Conservation (phyloP, 2,329 filamentous ascomycete genomes). For the Xylaria sp. region DNA sequence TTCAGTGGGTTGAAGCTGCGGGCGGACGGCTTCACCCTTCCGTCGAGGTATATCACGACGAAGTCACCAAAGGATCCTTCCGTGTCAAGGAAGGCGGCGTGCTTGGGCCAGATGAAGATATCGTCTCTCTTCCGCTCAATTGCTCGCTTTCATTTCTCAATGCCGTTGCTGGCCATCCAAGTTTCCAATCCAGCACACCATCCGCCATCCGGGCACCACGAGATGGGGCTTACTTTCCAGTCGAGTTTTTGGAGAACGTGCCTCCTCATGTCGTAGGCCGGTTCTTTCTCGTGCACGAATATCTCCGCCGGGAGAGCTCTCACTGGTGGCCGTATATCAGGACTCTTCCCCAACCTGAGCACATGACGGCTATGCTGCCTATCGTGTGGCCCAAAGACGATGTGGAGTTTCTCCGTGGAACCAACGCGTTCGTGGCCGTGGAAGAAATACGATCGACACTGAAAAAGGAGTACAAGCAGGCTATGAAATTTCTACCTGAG, state of each 20-base stretch:
- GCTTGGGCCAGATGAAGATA: conserved; percentile 47
- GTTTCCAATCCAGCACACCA: conserved; percentile 24
- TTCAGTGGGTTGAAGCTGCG: conserved; percentile 23
- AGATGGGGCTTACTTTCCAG: conserved; percentile 49
- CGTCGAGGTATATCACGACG: conserved; percentile 59
- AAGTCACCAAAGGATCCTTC: conserved; percentile 59
- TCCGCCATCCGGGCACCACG: conserved; percentile 12
- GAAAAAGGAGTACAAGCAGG: conserved; percentile 53
- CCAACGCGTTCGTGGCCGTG: conserved; percentile 41
- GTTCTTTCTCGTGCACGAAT: conserved; percentile 73
- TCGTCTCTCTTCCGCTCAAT: conserved; percentile 59
- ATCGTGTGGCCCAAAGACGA: conserved; percentile 69
- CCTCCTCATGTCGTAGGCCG: conserved; percentile 67
- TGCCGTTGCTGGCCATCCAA: conserved; percentile 48
- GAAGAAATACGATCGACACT: conserved; percentile 53
- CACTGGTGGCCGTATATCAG: conserved; percentile 73
- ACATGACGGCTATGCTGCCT: conserved; percentile 60
- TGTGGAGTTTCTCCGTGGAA: conserved; percentile 53
- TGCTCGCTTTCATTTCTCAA: conserved; percentile 66
- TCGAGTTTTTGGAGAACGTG: conserved; percentile 53
- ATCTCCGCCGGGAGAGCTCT: conserved; percentile 61
- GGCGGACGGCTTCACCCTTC: conserved; percentile 50
- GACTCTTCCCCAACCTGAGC: conserved; percentile 66
- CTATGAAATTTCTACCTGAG: conserved; percentile 46
- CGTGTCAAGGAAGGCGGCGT: conserved; percentile 48